Evolutionary conservation across 1,139 yeast genomes (phyloP).

Genomic region (Magnusiomyces tetraspermus): DNA sequence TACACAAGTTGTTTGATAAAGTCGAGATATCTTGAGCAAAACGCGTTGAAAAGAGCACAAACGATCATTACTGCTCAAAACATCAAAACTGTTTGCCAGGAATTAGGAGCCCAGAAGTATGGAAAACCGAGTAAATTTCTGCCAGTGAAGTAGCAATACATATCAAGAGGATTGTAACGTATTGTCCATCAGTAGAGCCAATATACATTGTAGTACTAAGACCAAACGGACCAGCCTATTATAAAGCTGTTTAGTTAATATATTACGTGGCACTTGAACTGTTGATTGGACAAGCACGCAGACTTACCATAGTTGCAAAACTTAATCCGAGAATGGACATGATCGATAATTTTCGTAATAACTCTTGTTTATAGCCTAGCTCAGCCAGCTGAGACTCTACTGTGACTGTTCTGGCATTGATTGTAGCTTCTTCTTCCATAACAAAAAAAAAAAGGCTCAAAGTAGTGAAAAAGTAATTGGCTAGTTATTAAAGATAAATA

Average conservation of each 20-base stretch:
- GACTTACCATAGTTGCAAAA: constrained; percentile 16
- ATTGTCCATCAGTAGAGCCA: constrained; percentile 23
- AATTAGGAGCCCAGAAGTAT: constrained; percentile 10
- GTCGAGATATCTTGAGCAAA: constrained; percentile 15
- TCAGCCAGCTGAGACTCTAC: constrained; percentile 12
- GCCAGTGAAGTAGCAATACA: constrained; percentile 24
- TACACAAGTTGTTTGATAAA: constrained; percentile 19
- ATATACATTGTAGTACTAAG: constrained; percentile 17
- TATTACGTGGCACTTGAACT: background rate
- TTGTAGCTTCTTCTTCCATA: background rate
- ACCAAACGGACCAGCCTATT: constrained; percentile 8
- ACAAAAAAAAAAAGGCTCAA: too few species aligned
- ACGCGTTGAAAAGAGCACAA: constrained; percentile 16
- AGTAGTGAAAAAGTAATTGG: too few species aligned
- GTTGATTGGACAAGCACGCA: background rate
- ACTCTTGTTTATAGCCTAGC: constrained; percentile 16
- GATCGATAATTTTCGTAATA: constrained; percentile 13
- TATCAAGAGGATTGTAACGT: constrained; percentile 21
- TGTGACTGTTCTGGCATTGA: background rate
- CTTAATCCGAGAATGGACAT: constrained; percentile 15
- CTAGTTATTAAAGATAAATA: too few species aligned
- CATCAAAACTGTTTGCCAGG: constrained; percentile 18
- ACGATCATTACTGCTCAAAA: constrained; percentile 18
- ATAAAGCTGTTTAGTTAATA: background rate
- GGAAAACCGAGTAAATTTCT: constrained; percentile 17